Conservation (phyloP, 495 filamentous ascomycete species). For the Delitschia confertaspora region DNA sequence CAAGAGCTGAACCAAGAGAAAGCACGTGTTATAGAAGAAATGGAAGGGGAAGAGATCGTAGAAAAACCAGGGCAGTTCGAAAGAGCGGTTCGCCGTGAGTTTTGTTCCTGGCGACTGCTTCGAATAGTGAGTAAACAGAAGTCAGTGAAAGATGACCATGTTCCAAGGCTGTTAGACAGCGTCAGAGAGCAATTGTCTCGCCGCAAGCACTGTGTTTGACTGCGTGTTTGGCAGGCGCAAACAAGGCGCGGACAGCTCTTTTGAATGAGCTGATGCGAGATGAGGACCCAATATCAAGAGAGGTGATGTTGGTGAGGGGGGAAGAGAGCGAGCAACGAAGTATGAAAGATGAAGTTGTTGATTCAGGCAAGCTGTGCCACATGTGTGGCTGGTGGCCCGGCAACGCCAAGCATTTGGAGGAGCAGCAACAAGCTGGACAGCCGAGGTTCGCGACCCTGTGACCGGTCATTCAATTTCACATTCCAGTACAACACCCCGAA, state of each 20-base stretch:
- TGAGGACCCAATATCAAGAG: no score
- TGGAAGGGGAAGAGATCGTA: neutral
- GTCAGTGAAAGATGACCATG: no score
- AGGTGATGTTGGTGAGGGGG: neutral
- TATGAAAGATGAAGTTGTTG: neutral
- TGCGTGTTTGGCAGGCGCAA: neutral
- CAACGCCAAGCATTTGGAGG: neutral
- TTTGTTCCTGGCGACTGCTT: no score
- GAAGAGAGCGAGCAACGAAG: neutral
- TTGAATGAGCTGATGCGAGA: no score
- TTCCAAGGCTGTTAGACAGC: no score
- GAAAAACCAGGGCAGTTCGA: no score
- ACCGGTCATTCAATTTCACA: conserved; percentile 7
- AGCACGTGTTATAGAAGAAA: neutral
- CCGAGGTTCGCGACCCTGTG: neutral
- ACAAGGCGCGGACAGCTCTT: neutral
- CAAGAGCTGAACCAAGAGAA: neutral
- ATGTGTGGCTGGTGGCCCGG: neutral
- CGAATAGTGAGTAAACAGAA: no score
- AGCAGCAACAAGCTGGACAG: neutral
- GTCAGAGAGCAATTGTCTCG: no score
- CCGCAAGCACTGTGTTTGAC: no score
- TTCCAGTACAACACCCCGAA: conserved; percentile 16
- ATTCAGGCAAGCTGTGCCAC: no score
- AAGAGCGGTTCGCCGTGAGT: no score